Conservation (phyloP, 1,139 yeast genomes). For the Protomyces macrosporus region DNA sequence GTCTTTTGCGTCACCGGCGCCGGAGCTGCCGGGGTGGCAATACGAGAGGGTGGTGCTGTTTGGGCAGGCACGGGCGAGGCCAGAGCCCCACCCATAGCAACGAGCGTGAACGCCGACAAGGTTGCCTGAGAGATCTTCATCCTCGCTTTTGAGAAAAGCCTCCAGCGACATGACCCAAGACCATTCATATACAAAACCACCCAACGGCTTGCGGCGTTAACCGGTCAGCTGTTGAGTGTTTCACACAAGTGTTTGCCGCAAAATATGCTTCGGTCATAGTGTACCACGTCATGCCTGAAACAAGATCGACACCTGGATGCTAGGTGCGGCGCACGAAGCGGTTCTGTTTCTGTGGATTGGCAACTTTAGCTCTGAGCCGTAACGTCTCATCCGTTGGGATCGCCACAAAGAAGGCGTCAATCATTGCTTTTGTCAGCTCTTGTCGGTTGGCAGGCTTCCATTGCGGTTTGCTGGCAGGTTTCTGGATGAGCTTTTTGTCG, state of each 20-base stretch:
- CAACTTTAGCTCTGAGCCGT: background rate
- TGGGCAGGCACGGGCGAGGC: background rate
- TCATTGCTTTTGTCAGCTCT: background rate
- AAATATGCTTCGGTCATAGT: background rate
- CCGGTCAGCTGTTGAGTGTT: background rate
- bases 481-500: slow-evolving; percentile 53
- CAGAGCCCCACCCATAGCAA: background rate
- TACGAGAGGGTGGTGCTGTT: background rate
- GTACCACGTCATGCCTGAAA: background rate
- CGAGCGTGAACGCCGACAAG: background rate
- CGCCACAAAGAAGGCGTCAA: background rate
- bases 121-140: background rate
- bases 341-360: background rate
- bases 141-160: background rate
- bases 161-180: too few species aligned
- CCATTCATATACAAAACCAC: too few species aligned
- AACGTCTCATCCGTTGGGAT: background rate
- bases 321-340: background rate
- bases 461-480: background rate
- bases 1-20: too few species aligned
- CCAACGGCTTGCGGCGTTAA: too few species aligned
- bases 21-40: background rate
- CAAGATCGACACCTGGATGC: background rate
- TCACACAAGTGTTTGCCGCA: background rate
- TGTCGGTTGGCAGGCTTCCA: background rate